A percentile compares a stretch with the other conserved stretches of the same genome.
Conservation (phyloP, 208 protist species). For the Tritrichomonas foetus region DNA sequence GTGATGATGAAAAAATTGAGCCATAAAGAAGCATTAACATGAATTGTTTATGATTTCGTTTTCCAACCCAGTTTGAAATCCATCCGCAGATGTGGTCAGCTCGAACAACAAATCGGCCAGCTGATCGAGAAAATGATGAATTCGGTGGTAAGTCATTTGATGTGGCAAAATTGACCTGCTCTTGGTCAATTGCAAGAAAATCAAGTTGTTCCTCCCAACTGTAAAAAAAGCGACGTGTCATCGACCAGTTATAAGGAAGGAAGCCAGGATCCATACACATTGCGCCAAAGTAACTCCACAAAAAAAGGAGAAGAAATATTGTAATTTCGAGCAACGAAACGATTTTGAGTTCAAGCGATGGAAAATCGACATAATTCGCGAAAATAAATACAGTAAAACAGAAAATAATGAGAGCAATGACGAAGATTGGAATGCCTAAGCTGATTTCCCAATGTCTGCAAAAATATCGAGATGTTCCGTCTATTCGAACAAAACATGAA, state of each 20-base stretch:
- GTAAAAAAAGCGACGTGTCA: no score
- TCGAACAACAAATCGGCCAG: neutral
- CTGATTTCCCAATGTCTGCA: neutral
- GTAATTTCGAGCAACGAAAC: neutral
- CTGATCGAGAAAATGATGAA: neutral
- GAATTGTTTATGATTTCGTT: conserved; percentile 35
- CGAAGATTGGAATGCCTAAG: neutral
- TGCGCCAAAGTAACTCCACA: neutral
- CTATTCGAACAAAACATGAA: neutral
- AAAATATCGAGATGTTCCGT: neutral
- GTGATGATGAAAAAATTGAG: neutral
- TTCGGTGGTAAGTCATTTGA: no score
- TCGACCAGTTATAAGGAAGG: neutral
- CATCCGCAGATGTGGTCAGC: conserved; percentile 35
- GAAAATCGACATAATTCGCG: neutral
- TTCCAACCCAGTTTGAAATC: conserved; percentile 32
- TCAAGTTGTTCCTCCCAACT: no score
- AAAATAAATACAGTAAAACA: neutral
- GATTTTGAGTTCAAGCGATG: neutral
- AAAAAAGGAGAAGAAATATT: neutral
- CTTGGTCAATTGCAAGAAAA: no score
- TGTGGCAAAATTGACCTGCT: no score
- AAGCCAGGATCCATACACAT: conserved; percentile 22
- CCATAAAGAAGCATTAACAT: neutral
- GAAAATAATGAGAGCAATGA: neutral